Evolutionary conservation across 2,329 filamentous ascomycete species (phyloP).

Genomic region (Fragosphaeria purpurea): DNA sequence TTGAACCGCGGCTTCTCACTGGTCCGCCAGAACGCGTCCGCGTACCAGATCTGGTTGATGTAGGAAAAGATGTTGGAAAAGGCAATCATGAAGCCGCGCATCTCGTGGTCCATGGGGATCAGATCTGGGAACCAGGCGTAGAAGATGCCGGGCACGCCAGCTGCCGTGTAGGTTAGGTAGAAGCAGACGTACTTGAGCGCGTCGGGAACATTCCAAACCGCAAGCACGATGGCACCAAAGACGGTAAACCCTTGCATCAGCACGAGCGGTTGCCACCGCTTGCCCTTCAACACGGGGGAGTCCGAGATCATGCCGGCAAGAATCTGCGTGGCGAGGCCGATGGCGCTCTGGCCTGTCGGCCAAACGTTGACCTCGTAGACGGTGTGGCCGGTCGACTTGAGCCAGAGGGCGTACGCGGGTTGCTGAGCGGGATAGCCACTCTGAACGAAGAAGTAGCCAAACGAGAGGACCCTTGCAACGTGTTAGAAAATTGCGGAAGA

Average conservation of each 20-base stretch:
- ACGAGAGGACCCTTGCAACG: conserved; percentile 1
- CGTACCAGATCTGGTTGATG: conserved; percentile 8
- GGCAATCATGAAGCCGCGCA: conserved; percentile 8
- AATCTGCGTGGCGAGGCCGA: conserved; percentile 4
- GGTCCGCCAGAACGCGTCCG: conserved; percentile 5
- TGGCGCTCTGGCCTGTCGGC: conserved; percentile 33
- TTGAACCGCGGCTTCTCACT: conserved; percentile 1
- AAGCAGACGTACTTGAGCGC: conserved; percentile 49
- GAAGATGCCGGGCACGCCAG: conserved; percentile 27
- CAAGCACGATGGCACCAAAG: conserved; percentile 5
- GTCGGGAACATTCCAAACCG: conserved; percentile 5
- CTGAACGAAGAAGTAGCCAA: conserved; percentile 8
- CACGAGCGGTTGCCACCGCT: conserved; percentile 4
- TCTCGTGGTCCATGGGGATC: conserved; percentile 8
- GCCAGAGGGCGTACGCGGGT: conserved; percentile 42
- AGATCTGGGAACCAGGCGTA: conserved; percentile 8
- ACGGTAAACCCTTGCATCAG: conserved; percentile 5
- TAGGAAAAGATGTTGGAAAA: conserved; percentile 8
- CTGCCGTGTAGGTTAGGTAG: conserved; percentile 55
- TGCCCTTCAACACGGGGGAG: conserved; percentile 2
- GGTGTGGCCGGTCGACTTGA: conserved; percentile 31
- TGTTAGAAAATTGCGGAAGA: too few species aligned
- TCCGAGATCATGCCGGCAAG: conserved; percentile 6
- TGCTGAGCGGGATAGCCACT: conserved; percentile 20
- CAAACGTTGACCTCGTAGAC: conserved; percentile 36